Percentiles rank a stretch among this genome's conserved stretches.
Evolutionary conservation across 805 yeast species (phyloP).

Genomic region (Ogataea allantospora): DNA sequence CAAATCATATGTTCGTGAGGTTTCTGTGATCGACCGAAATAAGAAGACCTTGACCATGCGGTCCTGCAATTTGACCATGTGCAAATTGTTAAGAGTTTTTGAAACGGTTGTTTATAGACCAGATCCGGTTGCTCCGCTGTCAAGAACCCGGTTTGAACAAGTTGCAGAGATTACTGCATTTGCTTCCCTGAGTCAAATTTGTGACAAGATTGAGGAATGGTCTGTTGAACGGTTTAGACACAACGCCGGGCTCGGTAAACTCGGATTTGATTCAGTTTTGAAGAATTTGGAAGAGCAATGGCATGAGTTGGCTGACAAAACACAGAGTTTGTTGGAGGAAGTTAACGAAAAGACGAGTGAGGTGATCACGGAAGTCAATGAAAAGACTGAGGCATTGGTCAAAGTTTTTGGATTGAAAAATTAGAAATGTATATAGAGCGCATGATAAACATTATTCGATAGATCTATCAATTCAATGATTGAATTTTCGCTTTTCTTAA

Average conservation of each 20-base stretch:
- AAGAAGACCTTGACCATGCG: constrained; percentile 68
- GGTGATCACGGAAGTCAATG: constrained; percentile 28
- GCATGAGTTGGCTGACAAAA: constrained; percentile 27
- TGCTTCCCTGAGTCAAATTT: constrained; percentile 63
- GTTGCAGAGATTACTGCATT: constrained; percentile 88
- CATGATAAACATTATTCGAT: constrained; percentile 1
- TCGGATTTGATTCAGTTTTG: constrained; percentile 83
- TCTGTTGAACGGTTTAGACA: constrained; percentile 83
- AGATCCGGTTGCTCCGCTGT: constrained; percentile 48
- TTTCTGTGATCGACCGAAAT: constrained; percentile 75
- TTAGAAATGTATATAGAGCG: constrained; percentile 7
- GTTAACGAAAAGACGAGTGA: constrained; percentile 27
- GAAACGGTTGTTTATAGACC: constrained; percentile 87
- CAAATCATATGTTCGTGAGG: constrained; percentile 81
- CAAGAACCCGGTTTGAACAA: constrained; percentile 67
- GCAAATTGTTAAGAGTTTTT: constrained; percentile 68
- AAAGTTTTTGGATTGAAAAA: constrained; percentile 2
- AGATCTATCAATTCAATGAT: constrained; percentile 1
- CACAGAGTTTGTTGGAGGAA: constrained; percentile 20
- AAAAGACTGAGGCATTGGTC: constrained; percentile 16
- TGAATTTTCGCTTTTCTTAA: constrained; percentile 46
- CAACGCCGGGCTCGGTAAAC: constrained; percentile 78
- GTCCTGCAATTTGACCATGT: constrained; percentile 84
- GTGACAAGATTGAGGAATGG: constrained; percentile 90
- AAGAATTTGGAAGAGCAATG: constrained; percentile 43